These are phyloP conservation scores for Zasmidium citrigriseum DNA, from an alignment of 2,329 filamentous ascomycete genomes.

Conservation along the genomic window DNA sequence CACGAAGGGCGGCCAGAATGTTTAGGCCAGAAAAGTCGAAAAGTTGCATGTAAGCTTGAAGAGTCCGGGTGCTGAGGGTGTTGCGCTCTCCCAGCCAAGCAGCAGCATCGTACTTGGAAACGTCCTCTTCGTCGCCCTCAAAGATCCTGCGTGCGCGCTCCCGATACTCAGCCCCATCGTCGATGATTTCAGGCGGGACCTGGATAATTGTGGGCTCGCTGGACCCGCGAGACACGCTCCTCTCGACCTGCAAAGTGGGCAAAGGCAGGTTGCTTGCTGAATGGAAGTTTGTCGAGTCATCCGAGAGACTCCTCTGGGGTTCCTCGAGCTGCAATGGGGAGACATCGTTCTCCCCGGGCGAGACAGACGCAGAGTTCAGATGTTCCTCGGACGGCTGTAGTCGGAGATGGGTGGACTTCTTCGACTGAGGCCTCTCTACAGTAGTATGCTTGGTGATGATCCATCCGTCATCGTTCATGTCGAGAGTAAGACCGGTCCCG, in stretches of 20 bases:
- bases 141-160: slow-evolving; percentile 81
- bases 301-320: not conserved
- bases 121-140: slow-evolving; percentile 79
- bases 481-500: slow-evolving; percentile 23
- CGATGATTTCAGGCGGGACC: slow-evolving; percentile 22
- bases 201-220: slow-evolving; percentile 26
- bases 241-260: slow-evolving; percentile 49
- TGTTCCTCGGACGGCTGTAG: slow-evolving; percentile 35
- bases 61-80: slow-evolving; percentile 53
- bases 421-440: slow-evolving; percentile 23
- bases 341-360: slow-evolving; percentile 8
- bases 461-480: slow-evolving; percentile 29
- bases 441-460: slow-evolving; percentile 21
- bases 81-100: slow-evolving; percentile 80
- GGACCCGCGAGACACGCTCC: slow-evolving; percentile 40
- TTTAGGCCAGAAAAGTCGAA: slow-evolving; percentile 84
- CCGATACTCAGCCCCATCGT: slow-evolving; percentile 61
- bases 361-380: slow-evolving; percentile 17
- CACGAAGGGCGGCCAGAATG: slow-evolving; percentile 74
- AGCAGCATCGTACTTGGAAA: slow-evolving; percentile 76
- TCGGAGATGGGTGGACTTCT: slow-evolving; percentile 25
- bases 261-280: slow-evolving; percentile 25
- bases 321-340: not conserved
- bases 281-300: slow-evolving; percentile 16
- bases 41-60: slow-evolving; percentile 84